Percentiles rank a stretch among this genome's conserved stretches.
Conservation (phyloP, 2,329 filamentous ascomycete species). For the Monilinia vaccinii-corymbosi region DNA sequence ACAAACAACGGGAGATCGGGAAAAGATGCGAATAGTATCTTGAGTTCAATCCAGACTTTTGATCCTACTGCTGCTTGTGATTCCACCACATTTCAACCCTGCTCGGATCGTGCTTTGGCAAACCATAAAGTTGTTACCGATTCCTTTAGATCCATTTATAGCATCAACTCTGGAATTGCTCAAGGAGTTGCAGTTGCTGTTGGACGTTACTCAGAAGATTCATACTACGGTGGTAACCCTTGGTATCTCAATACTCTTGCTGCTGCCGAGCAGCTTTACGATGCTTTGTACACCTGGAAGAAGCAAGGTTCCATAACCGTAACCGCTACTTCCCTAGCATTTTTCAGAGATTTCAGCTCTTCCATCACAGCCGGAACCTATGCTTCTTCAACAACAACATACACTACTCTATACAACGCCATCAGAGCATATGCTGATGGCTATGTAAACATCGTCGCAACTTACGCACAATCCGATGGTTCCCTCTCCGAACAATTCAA, state of each 20-base stretch:
- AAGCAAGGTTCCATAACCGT: conserved; percentile 53
- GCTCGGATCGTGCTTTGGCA: conserved; percentile 46
- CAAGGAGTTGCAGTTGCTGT: conserved; percentile 51
- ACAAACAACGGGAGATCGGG: conserved; percentile 52
- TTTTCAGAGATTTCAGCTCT: conserved; percentile 60
- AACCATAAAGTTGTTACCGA: conserved; percentile 72
- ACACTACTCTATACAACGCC: conserved; percentile 51
- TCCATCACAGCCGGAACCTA: conserved; percentile 55
- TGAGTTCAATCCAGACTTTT: conserved; percentile 59
- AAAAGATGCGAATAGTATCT: conserved; percentile 63
- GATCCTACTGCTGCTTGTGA: conserved; percentile 60
- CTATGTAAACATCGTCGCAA: conserved; percentile 40
- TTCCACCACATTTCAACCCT: conserved; percentile 64
- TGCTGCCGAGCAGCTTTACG: conserved; percentile 72
- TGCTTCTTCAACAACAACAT: conserved; percentile 47
- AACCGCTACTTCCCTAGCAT: conserved; percentile 54
- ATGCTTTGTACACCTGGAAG: conserved; percentile 65
- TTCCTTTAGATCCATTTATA: conserved; percentile 63
- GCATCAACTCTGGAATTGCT: conserved; percentile 56
- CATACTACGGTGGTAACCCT: conserved; percentile 70
- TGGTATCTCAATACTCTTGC: conserved; percentile 73
- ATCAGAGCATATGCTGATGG: conserved; percentile 55
- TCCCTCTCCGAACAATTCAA: conserved; percentile 59
- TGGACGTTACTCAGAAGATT: conserved; percentile 63
- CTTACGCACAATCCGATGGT: conserved; percentile 49